Evolutionary conservation across 225 moss, liverwort and hornwort species (phyloP).

Genomic region (Pseudisothecium myosuroides): DNA sequence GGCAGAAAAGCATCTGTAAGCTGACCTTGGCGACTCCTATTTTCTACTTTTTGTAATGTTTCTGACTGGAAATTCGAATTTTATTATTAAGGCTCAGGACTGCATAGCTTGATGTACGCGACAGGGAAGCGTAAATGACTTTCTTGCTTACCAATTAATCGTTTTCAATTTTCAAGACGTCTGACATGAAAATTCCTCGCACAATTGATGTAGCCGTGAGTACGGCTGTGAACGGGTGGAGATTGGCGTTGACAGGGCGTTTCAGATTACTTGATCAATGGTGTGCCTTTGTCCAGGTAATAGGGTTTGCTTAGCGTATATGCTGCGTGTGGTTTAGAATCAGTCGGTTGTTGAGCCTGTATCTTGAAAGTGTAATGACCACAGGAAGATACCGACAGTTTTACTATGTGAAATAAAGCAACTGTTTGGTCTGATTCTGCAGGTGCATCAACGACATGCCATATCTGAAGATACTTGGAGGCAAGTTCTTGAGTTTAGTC

Average conservation of each 20-base stretch:
- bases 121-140: background rate
- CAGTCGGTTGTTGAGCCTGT: background rate
- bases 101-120: background rate
- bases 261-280: constrained; percentile 98
- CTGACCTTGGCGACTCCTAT: background rate
- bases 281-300: constrained; percentile 90
- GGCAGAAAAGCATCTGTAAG: constrained; percentile 95
- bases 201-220: constrained; percentile 49
- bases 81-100: background rate
- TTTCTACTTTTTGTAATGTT: background rate
- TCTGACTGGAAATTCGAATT: background rate
- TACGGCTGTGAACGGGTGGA: constrained; percentile 84
- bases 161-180: background rate
- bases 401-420: background rate
- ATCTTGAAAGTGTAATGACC: background rate
- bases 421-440: background rate
- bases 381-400: background rate
- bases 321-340: background rate
- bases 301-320: background rate
- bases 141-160: background rate
- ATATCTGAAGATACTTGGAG: constrained; percentile 99
- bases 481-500: constrained; percentile 93
- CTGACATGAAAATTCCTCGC: background rate
- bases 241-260: constrained; percentile 76
- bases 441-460: constrained; percentile 90